Conservation (phyloP, 495 filamentous ascomycete genomes). For the Glonium stellatum region DNA sequence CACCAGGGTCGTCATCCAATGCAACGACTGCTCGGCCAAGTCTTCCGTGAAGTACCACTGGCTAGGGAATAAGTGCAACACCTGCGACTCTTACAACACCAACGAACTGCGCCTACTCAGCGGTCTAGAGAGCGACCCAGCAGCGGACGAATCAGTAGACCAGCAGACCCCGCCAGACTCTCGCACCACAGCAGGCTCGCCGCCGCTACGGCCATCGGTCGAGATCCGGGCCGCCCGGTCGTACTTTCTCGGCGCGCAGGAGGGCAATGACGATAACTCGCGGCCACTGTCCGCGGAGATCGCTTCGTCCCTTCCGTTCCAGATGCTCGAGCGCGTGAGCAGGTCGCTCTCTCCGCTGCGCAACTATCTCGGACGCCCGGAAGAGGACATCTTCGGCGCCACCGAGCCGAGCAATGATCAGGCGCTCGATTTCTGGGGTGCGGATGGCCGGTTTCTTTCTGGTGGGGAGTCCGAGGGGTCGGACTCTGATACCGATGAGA, state of each 20-base stretch:
- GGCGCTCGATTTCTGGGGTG: conserved; percentile 25
- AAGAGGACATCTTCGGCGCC: conserved; percentile 12
- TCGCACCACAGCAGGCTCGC: not conserved
- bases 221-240: conserved; percentile 2
- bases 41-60: conserved; percentile 85
- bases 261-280: not conserved
- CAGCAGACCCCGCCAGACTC: not conserved
- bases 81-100: conserved; percentile 48
- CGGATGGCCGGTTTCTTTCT: conserved; percentile 25
- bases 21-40: conserved; percentile 90
- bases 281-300: not conserved
- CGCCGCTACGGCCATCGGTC: not conserved
- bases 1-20: conserved; percentile 74
- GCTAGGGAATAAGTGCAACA: conserved; percentile 82
- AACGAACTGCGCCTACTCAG: conserved; percentile 35
- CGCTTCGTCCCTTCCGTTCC: conserved; percentile 26
- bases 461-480: conserved; percentile 28
- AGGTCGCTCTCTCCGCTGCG: conserved; percentile 16
- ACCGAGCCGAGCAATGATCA: conserved; percentile 18
- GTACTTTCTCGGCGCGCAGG: conserved; percentile 1
- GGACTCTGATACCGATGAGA: conserved; percentile 27
- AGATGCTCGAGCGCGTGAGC: conserved; percentile 33
- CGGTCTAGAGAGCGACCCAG: conserved; percentile 31
- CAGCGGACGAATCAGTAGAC: conserved; percentile 15
- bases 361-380: conserved; percentile 23